Percentiles rank a stretch among this genome's conserved stretches.
phyloP scores from a whole-genome alignment of 495 filamentous ascomycete species.

The Rhypophila decipiens region DNA sequence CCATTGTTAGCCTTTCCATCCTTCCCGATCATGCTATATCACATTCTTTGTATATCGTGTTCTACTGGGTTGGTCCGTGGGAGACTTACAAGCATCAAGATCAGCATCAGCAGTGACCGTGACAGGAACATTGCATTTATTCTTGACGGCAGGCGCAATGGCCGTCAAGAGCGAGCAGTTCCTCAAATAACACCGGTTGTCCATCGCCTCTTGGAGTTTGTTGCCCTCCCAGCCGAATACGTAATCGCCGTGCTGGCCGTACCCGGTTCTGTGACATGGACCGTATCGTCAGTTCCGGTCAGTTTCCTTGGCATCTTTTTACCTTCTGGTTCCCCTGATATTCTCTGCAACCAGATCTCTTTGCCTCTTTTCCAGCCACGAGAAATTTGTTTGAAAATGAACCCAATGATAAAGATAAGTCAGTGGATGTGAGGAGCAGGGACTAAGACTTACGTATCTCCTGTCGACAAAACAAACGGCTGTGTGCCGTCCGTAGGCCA shows the following conservation, averaged over 20 bases:
- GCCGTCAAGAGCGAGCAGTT: slow-evolving; percentile 25
- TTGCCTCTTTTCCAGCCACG: no score
- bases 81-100: slow-evolving; percentile 34
- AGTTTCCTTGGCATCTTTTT: no score
- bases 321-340: no score
- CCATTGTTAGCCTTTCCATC: no score
- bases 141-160: slow-evolving; percentile 23
- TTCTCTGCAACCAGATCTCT: no score
- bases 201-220: slow-evolving; percentile 37
- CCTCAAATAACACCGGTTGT: slow-evolving; percentile 30
- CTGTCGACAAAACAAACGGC: slow-evolving; percentile 35
- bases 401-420: no score
- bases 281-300: background rate
- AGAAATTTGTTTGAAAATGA: no score
- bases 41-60: no score
- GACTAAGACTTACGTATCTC: slow-evolving; percentile 25
- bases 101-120: slow-evolving; percentile 29
- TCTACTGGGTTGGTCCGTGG: no score
- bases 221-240: slow-evolving; percentile 39
- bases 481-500: slow-evolving; percentile 37
- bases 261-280: slow-evolving; percentile 20
- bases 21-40: no score
- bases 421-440: background rate
- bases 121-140: slow-evolving; percentile 27
- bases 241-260: slow-evolving; percentile 40